Evolutionary conservation across 768 basidiomycete genomes (phyloP).

Genomic region (Tephrocybe sp.): DNA sequence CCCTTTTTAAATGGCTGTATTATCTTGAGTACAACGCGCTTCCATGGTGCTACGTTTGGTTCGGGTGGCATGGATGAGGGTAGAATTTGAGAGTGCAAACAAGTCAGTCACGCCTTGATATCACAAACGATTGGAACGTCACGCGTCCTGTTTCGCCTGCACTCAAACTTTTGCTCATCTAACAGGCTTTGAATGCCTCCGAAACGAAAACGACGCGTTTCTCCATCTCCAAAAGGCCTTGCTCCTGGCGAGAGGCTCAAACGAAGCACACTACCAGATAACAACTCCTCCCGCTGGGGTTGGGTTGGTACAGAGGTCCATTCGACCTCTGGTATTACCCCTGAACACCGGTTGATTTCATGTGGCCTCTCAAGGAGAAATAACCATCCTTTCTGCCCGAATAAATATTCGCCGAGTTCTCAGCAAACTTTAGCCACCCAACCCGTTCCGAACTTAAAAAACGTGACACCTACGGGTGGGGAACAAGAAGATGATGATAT

Average conservation of each 20-base stretch:
- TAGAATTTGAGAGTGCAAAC: background rate
- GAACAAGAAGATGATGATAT: slow-evolving; percentile 58
- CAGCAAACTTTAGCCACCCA: slow-evolving; percentile 12
- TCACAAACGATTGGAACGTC: slow-evolving; percentile 8
- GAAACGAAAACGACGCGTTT: slow-evolving; percentile 57
- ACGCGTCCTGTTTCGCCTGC: background rate
- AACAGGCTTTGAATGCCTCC: slow-evolving; percentile 38
- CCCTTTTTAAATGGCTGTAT: slow-evolving; percentile 18
- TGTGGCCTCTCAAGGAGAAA: slow-evolving; percentile 63
- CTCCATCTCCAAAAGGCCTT: slow-evolving; percentile 48
- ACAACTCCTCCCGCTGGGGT: slow-evolving; percentile 58
- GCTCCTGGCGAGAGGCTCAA: slow-evolving; percentile 62
- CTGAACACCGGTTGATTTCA: slow-evolving; percentile 61
- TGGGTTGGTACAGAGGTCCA: slow-evolving; percentile 75
- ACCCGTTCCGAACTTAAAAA: slow-evolving; percentile 11
- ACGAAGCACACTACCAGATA: slow-evolving; percentile 47
- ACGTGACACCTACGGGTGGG: slow-evolving; percentile 25
- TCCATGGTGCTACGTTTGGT: slow-evolving; percentile 6
- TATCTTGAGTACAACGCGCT: slow-evolving; percentile 18
- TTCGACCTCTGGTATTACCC: slow-evolving; percentile 55
- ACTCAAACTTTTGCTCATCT: slow-evolving; percentile 3
- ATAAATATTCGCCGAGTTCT: slow-evolving; percentile 43
- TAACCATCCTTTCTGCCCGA: slow-evolving; percentile 51
- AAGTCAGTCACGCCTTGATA: background rate
- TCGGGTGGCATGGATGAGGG: slow-evolving; percentile 3